Evolutionary conservation across 2,329 filamentous ascomycete species (phyloP), one percentile per base, ranked within the genome.

Genomic region (Aspergillus vadensis): DNA sequence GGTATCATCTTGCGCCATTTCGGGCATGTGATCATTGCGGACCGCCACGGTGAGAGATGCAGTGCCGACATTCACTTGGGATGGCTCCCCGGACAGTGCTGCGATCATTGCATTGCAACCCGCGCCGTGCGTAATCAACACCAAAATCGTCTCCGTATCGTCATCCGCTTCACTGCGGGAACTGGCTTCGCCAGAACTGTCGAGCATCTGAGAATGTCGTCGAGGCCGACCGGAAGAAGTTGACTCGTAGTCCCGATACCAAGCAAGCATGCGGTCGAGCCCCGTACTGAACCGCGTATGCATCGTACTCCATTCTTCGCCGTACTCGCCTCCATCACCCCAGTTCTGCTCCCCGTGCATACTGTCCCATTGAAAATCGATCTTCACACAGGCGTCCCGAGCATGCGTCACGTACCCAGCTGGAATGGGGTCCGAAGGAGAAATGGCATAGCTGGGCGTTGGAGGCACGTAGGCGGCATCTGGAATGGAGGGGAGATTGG

Each of bases 321-420:
- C 92, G 68, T 91, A 91, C 47, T 89, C 85, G 41, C 94, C 95
- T 9, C 94, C 94, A 69, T 92, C 88, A 6, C 93, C 94, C 90
- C 95, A 98, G 63, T 88, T 82, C 47, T 91, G 83, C 0, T 91
- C 87, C 2, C 84, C 80, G 14, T 90, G 85, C 83, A 93, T 94
- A 61, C 93, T 97, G 72, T 99, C 93, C 94, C 95, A 99, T 69
- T 94, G 90, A 70, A 91, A 96, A 76, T 99, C 95, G n/a, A 97
- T 84, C 54, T 90, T 85, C 5, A 91, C 83, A 71, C 92, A 98
- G 12, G 89, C 87, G 72, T 98, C 92, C 63, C 92, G 86, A 8
- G 94, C 94, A 77, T 99, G 95, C 0, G 91, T 86, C 17, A 97
- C 91, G 72, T 96, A 96, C 2, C 94, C 95, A 2, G 87, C 81